Percentiles rank a stretch among this genome's conserved stretches.
Conservation (phyloP, 805 yeast genomes). For the Pichia thaimueangensis region DNA sequence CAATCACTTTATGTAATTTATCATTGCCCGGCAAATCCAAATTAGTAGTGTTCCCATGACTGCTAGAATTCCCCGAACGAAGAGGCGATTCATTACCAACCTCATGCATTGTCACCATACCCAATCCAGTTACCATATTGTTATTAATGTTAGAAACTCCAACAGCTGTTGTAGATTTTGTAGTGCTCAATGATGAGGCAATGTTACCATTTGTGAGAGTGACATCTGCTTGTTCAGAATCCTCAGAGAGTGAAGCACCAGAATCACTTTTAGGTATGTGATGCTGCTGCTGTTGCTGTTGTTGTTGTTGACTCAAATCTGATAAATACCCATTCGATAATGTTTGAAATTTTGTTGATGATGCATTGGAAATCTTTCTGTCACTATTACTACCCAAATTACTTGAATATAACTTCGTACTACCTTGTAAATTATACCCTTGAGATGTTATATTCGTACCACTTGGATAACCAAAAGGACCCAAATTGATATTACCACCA, state of each 20-base stretch:
- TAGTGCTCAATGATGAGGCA: not conserved
- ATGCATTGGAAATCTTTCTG: conserved; percentile 5
- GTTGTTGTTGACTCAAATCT: not conserved
- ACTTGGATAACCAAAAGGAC: not conserved
- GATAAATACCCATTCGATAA: not conserved
- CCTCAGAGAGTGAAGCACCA: not conserved
- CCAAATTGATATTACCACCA: not conserved
- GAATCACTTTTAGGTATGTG: conserved; percentile 5
- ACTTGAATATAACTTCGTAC: not conserved
- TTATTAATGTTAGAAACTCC: not conserved
- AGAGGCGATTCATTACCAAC: conserved; percentile 9
- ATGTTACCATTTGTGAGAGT: conserved; percentile 6
- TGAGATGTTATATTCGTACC: not conserved
- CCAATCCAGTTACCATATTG: conserved; percentile 10
- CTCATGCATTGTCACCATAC: conserved; percentile 10
- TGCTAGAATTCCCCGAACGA: no score
- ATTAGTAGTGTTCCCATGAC: not conserved
- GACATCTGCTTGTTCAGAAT: conserved; percentile 5
- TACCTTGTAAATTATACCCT: not conserved
- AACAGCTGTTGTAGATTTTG: not conserved
- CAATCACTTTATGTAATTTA: not conserved
- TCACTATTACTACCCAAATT: conserved; percentile 1
- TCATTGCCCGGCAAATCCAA: not conserved
- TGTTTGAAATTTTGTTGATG: not conserved
- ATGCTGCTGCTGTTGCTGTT: no score